A percentile compares a stretch with the other conserved stretches of the same genome.
phyloP scores from a whole-genome alignment of 164 flowering plant species.

The Magnolia changhungtana region DNA sequence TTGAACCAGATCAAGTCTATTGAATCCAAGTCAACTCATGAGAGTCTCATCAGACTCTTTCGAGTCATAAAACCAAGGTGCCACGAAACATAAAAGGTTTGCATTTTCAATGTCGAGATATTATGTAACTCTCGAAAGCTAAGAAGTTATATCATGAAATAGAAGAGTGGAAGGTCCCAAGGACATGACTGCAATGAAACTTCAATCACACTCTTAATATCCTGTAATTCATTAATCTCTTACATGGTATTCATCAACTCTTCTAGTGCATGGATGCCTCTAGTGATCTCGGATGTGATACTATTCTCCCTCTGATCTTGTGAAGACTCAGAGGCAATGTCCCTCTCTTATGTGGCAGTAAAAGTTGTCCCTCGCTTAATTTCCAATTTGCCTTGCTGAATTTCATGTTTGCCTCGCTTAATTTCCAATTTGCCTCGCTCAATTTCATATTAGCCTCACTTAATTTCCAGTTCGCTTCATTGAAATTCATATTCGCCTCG shows the following conservation, averaged over 20 bases:
- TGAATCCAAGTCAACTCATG: not conserved
- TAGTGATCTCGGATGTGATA: constrained; percentile 23
- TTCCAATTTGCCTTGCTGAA: too few relatives aligned
- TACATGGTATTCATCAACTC: constrained; percentile 18
- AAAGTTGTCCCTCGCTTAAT: constrained; percentile 13
- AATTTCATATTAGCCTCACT: too few relatives aligned
- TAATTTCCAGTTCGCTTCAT: too few relatives aligned
- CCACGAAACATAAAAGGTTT: not conserved
- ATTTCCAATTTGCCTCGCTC: too few relatives aligned
- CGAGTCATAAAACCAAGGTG: not conserved
- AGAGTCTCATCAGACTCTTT: not conserved
- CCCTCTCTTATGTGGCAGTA: constrained; percentile 19
- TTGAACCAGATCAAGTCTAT: not conserved
- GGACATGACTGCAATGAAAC: constrained; percentile 22
- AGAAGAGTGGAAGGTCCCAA: not conserved
- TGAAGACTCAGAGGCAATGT: constrained; percentile 41
- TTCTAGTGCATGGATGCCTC: constrained; percentile 8
- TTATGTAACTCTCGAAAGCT: not conserved
- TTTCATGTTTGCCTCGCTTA: too few relatives aligned
- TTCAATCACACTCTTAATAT: constrained; percentile 24
- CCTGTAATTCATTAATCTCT: constrained; percentile 5
- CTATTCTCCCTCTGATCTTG: constrained; percentile 19
- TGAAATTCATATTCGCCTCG: too few relatives aligned
- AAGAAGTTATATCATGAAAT: not conserved
- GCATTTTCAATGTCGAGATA: not conserved